Evolutionary conservation across 2,329 filamentous ascomycete genomes (phyloP), one percentile per base, ranked within the genome.

Genomic region (Trichoderma sp.): DNA sequence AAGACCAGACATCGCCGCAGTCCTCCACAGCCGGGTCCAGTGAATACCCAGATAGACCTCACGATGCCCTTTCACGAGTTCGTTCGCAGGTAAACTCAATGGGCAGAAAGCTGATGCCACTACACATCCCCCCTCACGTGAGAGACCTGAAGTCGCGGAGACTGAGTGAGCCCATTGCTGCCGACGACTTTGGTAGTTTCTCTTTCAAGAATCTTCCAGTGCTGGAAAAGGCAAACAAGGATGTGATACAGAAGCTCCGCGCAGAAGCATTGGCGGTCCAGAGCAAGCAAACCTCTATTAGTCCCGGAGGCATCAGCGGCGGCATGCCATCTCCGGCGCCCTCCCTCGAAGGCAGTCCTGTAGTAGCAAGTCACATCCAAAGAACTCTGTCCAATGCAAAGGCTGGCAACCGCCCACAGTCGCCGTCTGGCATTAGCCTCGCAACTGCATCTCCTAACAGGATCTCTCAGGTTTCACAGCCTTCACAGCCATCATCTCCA

Each of bases 191-290:
- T 83, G 96, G 96, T 37, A 94, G 89, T 71, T 99, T 99, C 79
- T 89, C 93, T 49, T 99, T 97, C 85, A 99, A 99, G 82, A 99
- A 99, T 75, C 82, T 99, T 59, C 94, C 95, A 0, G 95, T 98
- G 24, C 85, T 99, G 21, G 96, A 98, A 75, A 98, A 97, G 79
- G 96, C 96, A 66, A 99, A 99, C 81, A 99, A 99, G 78, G 96
- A 99, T 75, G 94, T 98, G 34, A 97, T 99, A 37, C 94, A 98
- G 75, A 98, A 98, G 78, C 84, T 99, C 68, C 90, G 94, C 13
- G 93, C 94, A 26, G 94, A 98, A 79, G 94, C 96, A 3, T 86
- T 97, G 82, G 94, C 88, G 3, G 81, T 84, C 2, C 87, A 90
- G 73, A 87, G 79, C 75, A 89, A 90, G 75, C 80, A 81, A 39